These are phyloP conservation scores for Fusarium sp. DNA, from an alignment of 2,329 filamentous ascomycete species.

Conservation along the genomic window DNA sequence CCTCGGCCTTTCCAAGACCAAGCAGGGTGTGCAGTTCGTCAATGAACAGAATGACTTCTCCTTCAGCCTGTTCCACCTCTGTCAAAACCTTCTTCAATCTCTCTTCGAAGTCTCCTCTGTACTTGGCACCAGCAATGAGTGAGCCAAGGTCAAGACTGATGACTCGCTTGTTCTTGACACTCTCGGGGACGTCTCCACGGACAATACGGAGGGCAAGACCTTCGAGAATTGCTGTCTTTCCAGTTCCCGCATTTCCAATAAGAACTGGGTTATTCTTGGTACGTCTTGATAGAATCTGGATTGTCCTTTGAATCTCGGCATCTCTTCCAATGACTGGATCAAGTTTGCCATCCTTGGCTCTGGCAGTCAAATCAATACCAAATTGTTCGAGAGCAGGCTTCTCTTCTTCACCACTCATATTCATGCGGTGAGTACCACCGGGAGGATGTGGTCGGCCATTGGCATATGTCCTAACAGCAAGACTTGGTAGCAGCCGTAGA, in stretches of 20 bases:
- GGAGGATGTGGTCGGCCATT: conserved; percentile 86
- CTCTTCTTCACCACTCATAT: conserved; percentile 79
- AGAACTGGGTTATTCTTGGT: conserved; percentile 97
- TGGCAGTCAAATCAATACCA: conserved; percentile 88
- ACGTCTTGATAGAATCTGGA: conserved; percentile 90
- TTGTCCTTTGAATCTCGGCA: conserved; percentile 90
- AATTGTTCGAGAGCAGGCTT: conserved; percentile 93
- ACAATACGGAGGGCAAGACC: conserved; percentile 92
- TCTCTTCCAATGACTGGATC: conserved; percentile 97
- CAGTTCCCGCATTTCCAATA: conserved; percentile 91
- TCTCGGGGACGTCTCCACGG: conserved; percentile 92
- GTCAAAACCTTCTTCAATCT: conserved; percentile 89
- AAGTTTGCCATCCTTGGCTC: conserved; percentile 87
- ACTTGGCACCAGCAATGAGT: conserved; percentile 95
- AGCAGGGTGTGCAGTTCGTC: conserved; percentile 94
- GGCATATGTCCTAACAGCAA: conserved; percentile 67
- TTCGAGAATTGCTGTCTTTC: conserved; percentile 94
- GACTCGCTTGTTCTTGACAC: conserved; percentile 93
- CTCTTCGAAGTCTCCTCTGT: conserved; percentile 96
- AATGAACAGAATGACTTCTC: conserved; percentile 92
- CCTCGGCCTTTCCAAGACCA: conserved; percentile 93
- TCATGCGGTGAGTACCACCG: conserved; percentile 94
- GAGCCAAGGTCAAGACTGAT: conserved; percentile 89
- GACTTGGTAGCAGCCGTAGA: conserved; percentile 55
- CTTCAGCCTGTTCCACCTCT: conserved; percentile 90